phyloP scores from a whole-genome alignment of 148 eudicot species.

The Persicaria maculosa region DNA sequence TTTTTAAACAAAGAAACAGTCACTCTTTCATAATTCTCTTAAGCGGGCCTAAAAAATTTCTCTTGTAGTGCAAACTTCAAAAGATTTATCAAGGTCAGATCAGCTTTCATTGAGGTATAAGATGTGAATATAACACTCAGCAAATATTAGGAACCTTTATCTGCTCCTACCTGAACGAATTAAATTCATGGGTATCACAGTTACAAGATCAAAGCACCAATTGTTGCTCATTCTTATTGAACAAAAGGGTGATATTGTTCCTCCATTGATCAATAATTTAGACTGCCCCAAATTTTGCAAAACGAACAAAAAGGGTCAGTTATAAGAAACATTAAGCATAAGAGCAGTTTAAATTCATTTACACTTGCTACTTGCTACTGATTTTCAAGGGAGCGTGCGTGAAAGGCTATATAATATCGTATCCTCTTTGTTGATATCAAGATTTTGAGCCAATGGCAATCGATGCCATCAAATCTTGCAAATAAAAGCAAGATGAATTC shows the following conservation, averaged over 20 bases:
- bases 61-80: not conserved
- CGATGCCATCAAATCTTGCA: not conserved
- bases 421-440: not conserved
- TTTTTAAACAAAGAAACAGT: not conserved
- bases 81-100: not conserved
- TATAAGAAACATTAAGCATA: not conserved
- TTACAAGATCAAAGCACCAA: not conserved
- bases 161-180: not conserved
- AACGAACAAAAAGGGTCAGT: not conserved
- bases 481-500: not conserved
- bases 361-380: not conserved
- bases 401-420: not conserved
- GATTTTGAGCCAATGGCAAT: not conserved
- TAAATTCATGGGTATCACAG: not conserved
- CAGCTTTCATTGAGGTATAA: not conserved
- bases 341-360: not conserved
- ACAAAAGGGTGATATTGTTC: no score
- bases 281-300: not conserved
- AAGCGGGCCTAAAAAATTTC: not conserved
- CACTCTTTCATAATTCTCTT: not conserved
- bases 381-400: not conserved
- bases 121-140: not conserved
- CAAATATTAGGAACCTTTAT: not conserved
- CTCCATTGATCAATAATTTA: not conserved
- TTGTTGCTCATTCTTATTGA: not conserved